These are phyloP conservation scores for Wallemia hederae DNA, from an alignment of 1,284 basidiomycete species.

Conservation along the genomic window DNA sequence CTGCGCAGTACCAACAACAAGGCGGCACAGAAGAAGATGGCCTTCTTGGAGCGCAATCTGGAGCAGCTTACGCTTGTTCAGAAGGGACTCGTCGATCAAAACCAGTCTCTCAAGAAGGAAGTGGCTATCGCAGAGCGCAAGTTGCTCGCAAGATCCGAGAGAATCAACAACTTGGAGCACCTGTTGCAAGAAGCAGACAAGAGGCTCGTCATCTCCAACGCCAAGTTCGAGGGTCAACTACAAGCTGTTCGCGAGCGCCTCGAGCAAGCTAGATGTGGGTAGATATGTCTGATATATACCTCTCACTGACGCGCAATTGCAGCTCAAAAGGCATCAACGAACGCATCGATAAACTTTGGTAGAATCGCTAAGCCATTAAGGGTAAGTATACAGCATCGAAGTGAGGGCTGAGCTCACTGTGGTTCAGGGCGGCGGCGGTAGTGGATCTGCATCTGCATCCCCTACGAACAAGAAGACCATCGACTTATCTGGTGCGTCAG, in stretches of 20 bases:
- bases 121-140: conserved; percentile 89
- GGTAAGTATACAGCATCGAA: conserved; percentile 28
- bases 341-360: conserved; percentile 49
- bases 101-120: conserved; percentile 89
- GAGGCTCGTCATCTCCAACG: conserved; percentile 62
- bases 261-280: conserved; percentile 55
- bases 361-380: conserved; percentile 88
- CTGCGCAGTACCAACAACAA: conserved; percentile 92
- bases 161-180: conserved; percentile 81
- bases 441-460: neutral
- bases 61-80: conserved; percentile 87
- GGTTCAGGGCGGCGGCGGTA: neutral
- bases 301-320: conserved; percentile 3
- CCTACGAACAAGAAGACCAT: neutral
- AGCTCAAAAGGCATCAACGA: conserved; percentile 45
- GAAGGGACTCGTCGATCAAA: conserved; percentile 99
- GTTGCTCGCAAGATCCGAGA: conserved; percentile 77
- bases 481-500: neutral
- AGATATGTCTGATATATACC: conserved; percentile 1
- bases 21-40: conserved; percentile 98
- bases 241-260: conserved; percentile 71
- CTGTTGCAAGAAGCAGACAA: conserved; percentile 79
- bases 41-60: conserved; percentile 85
- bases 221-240: conserved; percentile 79
- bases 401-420: neutral